Conservation (phyloP, 2,329 filamentous ascomycete genomes). For the Cercospora sp. region DNA sequence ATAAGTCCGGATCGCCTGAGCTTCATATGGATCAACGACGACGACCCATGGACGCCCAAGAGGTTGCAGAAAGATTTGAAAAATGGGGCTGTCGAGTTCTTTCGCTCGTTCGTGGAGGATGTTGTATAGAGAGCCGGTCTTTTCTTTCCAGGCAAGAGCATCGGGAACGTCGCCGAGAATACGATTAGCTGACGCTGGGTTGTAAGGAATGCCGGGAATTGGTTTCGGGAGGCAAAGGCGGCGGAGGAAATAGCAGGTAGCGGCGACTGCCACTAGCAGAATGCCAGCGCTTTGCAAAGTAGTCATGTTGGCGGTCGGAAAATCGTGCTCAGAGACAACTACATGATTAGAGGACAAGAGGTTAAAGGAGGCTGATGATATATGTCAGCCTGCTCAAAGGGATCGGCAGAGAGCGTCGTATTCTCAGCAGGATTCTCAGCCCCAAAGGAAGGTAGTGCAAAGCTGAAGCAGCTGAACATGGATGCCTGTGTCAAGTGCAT, state of each 20-base stretch:
- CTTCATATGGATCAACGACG: conserved; percentile 47
- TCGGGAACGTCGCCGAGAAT: conserved; percentile 50
- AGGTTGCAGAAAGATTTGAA: conserved; percentile 53
- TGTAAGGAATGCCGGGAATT: conserved; percentile 51
- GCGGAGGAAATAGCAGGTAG: conserved; percentile 7
- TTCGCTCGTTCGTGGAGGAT: conserved; percentile 22
- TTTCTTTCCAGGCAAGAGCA: conserved; percentile 42
- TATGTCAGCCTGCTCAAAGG: background rate
- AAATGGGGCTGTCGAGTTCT: conserved; percentile 43
- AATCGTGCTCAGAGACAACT: too few relatives aligned
- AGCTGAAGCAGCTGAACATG: background rate
- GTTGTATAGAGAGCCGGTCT: conserved; percentile 32
- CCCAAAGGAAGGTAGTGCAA: background rate
- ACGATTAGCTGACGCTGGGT: conserved; percentile 39
- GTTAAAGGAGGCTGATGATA: background rate
- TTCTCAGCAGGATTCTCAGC: background rate
- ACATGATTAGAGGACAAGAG: background rate
- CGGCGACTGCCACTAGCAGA: background rate
- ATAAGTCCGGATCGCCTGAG: conserved; percentile 49
- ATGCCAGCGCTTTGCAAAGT: background rate
- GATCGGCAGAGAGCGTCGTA: background rate
- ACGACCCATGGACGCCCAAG: conserved; percentile 49
- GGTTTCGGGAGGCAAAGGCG: conserved; percentile 43
- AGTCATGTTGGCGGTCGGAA: background rate
- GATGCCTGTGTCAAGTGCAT: background rate